Conservation (phyloP, 2,329 filamentous ascomycete species). For the Huntiella omanensis region DNA sequence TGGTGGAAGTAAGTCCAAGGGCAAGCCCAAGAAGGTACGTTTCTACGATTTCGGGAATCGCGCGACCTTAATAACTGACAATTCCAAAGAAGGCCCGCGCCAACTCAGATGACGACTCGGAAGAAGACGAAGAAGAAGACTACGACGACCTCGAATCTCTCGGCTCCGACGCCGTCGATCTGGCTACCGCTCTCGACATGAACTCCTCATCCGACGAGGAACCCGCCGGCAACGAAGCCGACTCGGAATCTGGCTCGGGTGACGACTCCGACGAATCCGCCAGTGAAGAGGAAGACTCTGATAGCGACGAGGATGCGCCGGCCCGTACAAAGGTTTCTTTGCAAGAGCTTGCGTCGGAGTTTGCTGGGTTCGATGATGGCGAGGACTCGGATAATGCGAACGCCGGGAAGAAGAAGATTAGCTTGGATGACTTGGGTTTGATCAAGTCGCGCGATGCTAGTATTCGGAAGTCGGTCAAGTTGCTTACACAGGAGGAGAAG, state of each 20-base stretch:
- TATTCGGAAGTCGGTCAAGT: constrained; percentile 62
- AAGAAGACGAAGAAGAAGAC: constrained; percentile 22
- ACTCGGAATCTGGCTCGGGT: constrained; percentile 24
- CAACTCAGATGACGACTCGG: constrained; percentile 36
- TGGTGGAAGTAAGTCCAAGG: constrained; percentile 25
- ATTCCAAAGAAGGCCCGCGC: constrained; percentile 23
- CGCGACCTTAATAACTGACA: neutral
- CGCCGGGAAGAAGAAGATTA: constrained; percentile 43
- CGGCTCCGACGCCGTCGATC: constrained; percentile 39
- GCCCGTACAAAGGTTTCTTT: constrained; percentile 26
- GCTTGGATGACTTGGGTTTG: constrained; percentile 54
- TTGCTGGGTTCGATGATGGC: constrained; percentile 45
- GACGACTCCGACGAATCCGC: constrained; percentile 21
- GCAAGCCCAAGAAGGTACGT: constrained; percentile 18
- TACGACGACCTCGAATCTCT: constrained; percentile 39
- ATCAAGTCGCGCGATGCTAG: constrained; percentile 52
- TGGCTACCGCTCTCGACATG: constrained; percentile 37
- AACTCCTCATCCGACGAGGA: constrained; percentile 25
- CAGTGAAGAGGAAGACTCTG: constrained; percentile 22
- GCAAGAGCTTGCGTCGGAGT: constrained; percentile 49
- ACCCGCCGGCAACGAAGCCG: constrained; percentile 24
- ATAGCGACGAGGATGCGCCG: constrained; percentile 35
- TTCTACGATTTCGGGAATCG: neutral
- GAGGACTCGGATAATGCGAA: constrained; percentile 22
- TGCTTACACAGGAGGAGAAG: constrained; percentile 46